These are phyloP conservation scores for Trypanosoma cruzi DNA, from an alignment of 208 protist species.

Conservation along the genomic window DNA sequence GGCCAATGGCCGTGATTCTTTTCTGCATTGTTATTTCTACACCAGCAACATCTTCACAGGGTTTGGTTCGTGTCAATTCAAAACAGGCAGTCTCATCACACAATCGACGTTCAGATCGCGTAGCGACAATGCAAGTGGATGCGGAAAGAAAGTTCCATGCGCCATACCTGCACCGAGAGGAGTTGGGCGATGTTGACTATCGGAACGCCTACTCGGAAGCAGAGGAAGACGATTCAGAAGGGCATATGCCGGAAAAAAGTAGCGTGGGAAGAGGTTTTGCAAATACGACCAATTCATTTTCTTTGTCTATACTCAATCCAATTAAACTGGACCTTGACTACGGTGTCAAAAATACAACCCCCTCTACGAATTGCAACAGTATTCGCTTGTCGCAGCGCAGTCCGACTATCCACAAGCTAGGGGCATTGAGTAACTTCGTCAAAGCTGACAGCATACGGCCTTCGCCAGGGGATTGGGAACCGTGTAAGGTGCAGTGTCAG, in stretches of 20 bases:
- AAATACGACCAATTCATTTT: not conserved
- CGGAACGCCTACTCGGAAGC: not conserved
- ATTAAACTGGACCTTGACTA: not conserved
- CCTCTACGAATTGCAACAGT: not conserved
- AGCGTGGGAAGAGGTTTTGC: not conserved
- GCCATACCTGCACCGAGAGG: not conserved
- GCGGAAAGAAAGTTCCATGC: not conserved
- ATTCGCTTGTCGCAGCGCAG: not conserved
- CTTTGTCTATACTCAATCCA: not conserved
- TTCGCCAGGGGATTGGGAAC: not conserved
- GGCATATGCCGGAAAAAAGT: not conserved
- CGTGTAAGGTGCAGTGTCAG: not conserved
- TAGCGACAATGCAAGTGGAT: not conserved
- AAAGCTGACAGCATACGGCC: not conserved
- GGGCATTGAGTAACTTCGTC: not conserved
- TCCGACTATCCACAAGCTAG: not conserved
- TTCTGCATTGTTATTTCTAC: constrained; percentile 25
- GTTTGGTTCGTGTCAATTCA: not conserved
- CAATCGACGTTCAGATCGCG: not conserved
- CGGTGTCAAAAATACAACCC: not conserved
- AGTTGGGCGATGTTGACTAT: not conserved
- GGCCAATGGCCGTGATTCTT: constrained; percentile 3
- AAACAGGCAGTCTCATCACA: not conserved
- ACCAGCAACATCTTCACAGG: not conserved
- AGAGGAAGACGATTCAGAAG: not conserved